Evolutionary conservation across 371 early-diverging fungal genomes (phyloP).

Genomic region (Mycotypha africana): DNA sequence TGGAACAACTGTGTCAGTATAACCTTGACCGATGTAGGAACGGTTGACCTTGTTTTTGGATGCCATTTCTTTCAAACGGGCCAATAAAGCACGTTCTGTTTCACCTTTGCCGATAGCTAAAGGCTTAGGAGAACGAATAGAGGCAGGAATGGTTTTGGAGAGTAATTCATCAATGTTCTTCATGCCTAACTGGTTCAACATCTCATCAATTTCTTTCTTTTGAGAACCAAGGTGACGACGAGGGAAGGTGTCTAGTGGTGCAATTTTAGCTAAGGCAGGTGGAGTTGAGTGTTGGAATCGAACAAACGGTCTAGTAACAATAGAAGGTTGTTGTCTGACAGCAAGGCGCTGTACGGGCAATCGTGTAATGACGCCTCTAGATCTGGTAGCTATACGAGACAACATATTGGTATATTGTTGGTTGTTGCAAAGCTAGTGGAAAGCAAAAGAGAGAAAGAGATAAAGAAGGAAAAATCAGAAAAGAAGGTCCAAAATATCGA

Average conservation of each 20-base stretch:
- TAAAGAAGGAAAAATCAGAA: not conserved
- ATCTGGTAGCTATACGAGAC: conserved; percentile 29
- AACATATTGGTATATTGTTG: conserved; percentile 22
- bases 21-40: conserved; percentile 95
- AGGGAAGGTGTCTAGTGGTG: conserved; percentile 68
- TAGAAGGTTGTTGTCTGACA: not conserved
- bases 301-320: conserved; percentile 1
- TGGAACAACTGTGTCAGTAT: conserved; percentile 85
- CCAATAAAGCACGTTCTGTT: conserved; percentile 80
- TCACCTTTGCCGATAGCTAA: conserved; percentile 63
- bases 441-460: conserved; percentile 5
- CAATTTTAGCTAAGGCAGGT: conserved; percentile 35
- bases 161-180: conserved; percentile 77
- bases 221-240: conserved; percentile 90
- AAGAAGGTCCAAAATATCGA: not conserved
- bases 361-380: conserved; percentile 13
- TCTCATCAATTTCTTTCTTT: conserved; percentile 62
- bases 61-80: conserved; percentile 75
- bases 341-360: not conserved
- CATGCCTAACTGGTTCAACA: conserved; percentile 79
- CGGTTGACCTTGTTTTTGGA: conserved; percentile 85
- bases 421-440: not conserved
- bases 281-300: conserved; percentile 32
- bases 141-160: conserved; percentile 76
- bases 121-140: conserved; percentile 68